phyloP scores from a whole-genome alignment of 1,284 basidiomycete genomes.

The Ustilago shanxiensis region DNA sequence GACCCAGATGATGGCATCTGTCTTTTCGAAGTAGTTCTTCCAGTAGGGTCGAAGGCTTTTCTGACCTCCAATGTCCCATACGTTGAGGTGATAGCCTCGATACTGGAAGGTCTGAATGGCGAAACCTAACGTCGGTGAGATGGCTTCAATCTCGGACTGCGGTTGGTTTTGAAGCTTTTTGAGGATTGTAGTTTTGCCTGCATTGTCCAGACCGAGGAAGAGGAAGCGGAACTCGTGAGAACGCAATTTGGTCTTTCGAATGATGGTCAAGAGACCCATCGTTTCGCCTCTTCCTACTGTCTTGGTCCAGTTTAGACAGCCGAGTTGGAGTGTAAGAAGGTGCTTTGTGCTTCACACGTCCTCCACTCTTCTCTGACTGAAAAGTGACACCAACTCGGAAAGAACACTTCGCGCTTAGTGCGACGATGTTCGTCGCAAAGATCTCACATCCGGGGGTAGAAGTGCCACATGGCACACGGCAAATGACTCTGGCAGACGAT shows the following conservation, averaged over 20 bases:
- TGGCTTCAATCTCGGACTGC: conserved; percentile 77
- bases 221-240: conserved; percentile 88
- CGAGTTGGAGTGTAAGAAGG: conserved; percentile 1
- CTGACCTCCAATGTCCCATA: conserved; percentile 96
- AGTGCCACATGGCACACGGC: neutral
- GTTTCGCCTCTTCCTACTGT: neutral
- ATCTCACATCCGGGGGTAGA: neutral
- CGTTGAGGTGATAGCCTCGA: conserved; percentile 76
- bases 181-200: conserved; percentile 97
- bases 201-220: conserved; percentile 99
- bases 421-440: neutral
- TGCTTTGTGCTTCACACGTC: neutral
- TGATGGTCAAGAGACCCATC: conserved; percentile 91
- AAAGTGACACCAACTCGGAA: neutral
- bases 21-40: conserved; percentile 99
- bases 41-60: conserved; percentile 95
- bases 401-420: neutral
- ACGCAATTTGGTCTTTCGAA: conserved; percentile 84
- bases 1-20: conserved; percentile 98
- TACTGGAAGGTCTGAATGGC: conserved; percentile 97
- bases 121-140: conserved; percentile 94
- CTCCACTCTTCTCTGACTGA: neutral
- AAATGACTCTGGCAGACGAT: no score
- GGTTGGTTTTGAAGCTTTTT: conserved; percentile 89
- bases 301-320: no score